These are phyloP conservation scores for Tricholoma furcatifolium DNA, from an alignment of 768 basidiomycete species.

Conservation along the genomic window DNA sequence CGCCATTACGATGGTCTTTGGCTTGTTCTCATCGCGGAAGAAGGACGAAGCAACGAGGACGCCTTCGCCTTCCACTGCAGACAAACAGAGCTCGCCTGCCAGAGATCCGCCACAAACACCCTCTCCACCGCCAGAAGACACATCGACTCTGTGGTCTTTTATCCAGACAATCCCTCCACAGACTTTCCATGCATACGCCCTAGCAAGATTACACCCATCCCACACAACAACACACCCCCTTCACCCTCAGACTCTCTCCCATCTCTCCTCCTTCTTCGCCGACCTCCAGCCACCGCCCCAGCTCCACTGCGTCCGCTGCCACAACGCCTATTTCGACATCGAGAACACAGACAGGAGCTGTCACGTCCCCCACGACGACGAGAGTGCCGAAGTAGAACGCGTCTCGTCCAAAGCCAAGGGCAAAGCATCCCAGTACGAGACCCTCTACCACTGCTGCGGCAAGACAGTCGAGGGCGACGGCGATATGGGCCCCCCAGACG, in stretches of 20 bases:
- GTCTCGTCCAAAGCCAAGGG: constrained; percentile 34
- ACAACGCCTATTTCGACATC: constrained; percentile 65
- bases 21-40: constrained; percentile 14
- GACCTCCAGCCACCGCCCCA: constrained; percentile 62
- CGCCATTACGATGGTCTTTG: constrained; percentile 13
- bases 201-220: constrained; percentile 45
- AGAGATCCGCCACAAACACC: constrained; percentile 16
- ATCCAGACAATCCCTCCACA: constrained; percentile 64
- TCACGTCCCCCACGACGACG: constrained; percentile 74
- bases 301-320: constrained; percentile 76
- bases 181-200: constrained; percentile 60
- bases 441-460: constrained; percentile 75
- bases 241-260: constrained; percentile 37
- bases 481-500: constrained; percentile 80
- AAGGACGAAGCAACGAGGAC: constrained; percentile 10
- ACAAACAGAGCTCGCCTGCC: constrained; percentile 13
- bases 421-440: constrained; percentile 40
- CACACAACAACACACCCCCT: constrained; percentile 34
- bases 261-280: constrained; percentile 59
- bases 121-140: constrained; percentile 15
- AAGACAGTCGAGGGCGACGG: constrained; percentile 73
- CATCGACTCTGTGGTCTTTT: constrained; percentile 41
- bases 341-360: constrained; percentile 76
- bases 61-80: constrained; percentile 14
- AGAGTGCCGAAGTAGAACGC: constrained; percentile 72